Evolutionary conservation across 78 protist genomes (phyloP), one percentile per base, ranked within the genome.

Genomic region (Diacronema lutheri): DNA sequence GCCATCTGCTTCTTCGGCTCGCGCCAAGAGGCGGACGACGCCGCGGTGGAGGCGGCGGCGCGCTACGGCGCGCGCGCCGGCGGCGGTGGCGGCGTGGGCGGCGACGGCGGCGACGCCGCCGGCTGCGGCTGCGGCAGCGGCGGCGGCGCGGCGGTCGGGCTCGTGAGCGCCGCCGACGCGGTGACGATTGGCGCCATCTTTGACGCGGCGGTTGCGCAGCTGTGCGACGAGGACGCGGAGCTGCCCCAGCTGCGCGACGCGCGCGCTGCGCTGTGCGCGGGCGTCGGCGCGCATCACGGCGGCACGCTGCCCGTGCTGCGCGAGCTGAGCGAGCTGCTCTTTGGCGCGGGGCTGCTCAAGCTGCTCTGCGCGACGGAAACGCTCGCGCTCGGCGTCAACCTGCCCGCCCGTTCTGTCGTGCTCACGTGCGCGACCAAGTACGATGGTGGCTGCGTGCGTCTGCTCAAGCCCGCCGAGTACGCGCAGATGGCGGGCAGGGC

Each of bases 301-400:
- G 99, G 99, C 19, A 56, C 97, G 72, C 86, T 98, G n/a, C 99
- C 99, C 25, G 90, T 97, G 41, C 56, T 97, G 7, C 95, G 95
- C 85, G 99, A 93, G 44, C 81, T 96, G 26, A 97, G 95, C 40
- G 99, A 98, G 74, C 89, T 97, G 29, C 89, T 96, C 19, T 98
- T 98, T 82, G 38, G n/a, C 31, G 88, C 44, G 29, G 91, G 87
- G 16, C 37, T 50, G 16, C 62, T 57, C 23, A 37, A 19, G 35
- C 91, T 96, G 6, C 76, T 98, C 50, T 96, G 96, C 58, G 99
- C 99, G 20, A 98, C 99, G 0, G 99, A 96, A 86, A 98, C 99
- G 10, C 95, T 98, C 68, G 99, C 99, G 26, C 95, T 98, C 98
- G 99, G 99, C 4, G 96, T 98, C 44, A 98, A 98, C 88, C 93